Evolutionary conservation across 2,329 filamentous ascomycete species (phyloP).

Genomic region (Xenoacremonium recifei): DNA sequence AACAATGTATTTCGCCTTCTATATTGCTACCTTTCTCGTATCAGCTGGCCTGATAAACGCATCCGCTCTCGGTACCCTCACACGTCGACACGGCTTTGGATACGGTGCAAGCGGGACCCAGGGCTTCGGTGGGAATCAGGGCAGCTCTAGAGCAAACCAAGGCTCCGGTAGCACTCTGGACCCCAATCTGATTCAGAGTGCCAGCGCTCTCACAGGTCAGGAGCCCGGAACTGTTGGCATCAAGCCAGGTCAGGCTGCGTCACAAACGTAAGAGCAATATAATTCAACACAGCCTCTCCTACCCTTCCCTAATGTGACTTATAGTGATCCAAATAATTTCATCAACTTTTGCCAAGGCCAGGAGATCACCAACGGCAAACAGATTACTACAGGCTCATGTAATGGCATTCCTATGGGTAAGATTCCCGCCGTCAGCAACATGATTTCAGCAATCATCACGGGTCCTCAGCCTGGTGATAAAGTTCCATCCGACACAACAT

Average conservation of each 20-base stretch:
- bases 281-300: not conserved
- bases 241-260: slow-evolving; percentile 46
- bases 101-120: too few relatives aligned
- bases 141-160: not conserved
- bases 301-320: not conserved
- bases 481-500: slow-evolving; percentile 41
- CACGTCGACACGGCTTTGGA: too few relatives aligned
- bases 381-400: slow-evolving; percentile 57
- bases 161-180: not conserved
- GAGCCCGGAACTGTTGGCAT: slow-evolving; percentile 4
- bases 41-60: not conserved
- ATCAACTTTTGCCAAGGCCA: slow-evolving; percentile 56
- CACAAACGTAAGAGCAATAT: slow-evolving; percentile 41
- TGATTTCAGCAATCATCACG: slow-evolving; percentile 54
- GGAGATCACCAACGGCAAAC: slow-evolving; percentile 56
- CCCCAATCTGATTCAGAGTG: not conserved
- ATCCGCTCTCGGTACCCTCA: not conserved
- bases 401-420: slow-evolving; percentile 60
- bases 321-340: slow-evolving; percentile 54
- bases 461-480: slow-evolving; percentile 50
- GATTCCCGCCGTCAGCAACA: slow-evolving; percentile 49
- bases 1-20: not conserved
- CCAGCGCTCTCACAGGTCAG: slow-evolving; percentile 1
- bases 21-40: not conserved
- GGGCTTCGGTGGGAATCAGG: not conserved